Percentiles rank a stretch among this genome's conserved stretches.
Conservation (phyloP, 805 yeast species). For the Starmerella khaoyaiensis region DNA sequence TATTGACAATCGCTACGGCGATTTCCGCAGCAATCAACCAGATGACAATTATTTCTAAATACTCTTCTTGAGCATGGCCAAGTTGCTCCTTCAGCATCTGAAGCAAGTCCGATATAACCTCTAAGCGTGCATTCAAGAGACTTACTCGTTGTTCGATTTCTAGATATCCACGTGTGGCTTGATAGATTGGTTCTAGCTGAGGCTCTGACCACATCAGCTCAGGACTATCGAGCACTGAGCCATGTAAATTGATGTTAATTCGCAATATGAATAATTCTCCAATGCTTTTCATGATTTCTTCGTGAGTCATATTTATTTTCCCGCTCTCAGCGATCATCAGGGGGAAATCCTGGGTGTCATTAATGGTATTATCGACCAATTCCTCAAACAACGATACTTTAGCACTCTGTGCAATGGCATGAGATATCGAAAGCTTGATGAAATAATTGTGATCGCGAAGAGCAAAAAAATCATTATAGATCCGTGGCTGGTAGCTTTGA, state of each 20-base stretch:
- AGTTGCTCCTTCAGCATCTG: constrained; percentile 96
- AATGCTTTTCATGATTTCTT: constrained; percentile 91
- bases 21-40: constrained; percentile 87
- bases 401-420: constrained; percentile 90
- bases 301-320: constrained; percentile 85
- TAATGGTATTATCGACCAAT: constrained; percentile 89
- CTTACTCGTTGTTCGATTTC: constrained; percentile 92
- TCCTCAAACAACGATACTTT: constrained; percentile 93
- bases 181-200: constrained; percentile 91
- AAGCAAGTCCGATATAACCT: constrained; percentile 80
- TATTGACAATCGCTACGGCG: constrained; percentile 72
- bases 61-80: constrained; percentile 86
- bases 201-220: constrained; percentile 99
- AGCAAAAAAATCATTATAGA: constrained; percentile 90
- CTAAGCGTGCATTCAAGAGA: constrained; percentile 77
- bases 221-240: constrained; percentile 77
- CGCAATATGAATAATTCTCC: constrained; percentile 84
- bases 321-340: constrained; percentile 91
- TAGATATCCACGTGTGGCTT: constrained; percentile 88
- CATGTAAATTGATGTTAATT: constrained; percentile 34
- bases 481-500: constrained; percentile 86
- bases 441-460: constrained; percentile 78
- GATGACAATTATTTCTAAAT: constrained; percentile 80
- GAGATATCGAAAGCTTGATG: constrained; percentile 85
- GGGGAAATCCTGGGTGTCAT: constrained; percentile 94